phyloP scores from a whole-genome alignment of 768 basidiomycete genomes.

The Phlebiopsis gigantea region DNA sequence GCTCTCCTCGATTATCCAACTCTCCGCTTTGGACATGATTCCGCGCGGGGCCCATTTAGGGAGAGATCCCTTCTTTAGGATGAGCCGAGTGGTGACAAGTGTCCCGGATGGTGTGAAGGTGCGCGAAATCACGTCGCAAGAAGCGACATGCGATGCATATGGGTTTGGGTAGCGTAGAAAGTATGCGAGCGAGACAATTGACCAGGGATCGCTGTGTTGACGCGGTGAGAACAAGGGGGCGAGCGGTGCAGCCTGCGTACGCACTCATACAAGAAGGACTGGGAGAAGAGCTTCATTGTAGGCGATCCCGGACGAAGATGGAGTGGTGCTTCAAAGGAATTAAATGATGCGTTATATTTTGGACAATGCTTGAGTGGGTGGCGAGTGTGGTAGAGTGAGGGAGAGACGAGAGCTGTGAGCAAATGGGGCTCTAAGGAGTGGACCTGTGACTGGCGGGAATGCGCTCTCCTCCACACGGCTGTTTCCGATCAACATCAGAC shows the following conservation, averaged over 20 bases:
- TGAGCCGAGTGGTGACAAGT: slow-evolving; percentile 82
- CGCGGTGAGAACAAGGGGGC: background rate
- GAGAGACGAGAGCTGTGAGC: too few relatives aligned
- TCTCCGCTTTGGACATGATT: slow-evolving; percentile 79
- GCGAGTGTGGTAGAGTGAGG: background rate
- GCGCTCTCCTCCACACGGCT: slow-evolving; percentile 2
- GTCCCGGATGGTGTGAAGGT: slow-evolving; percentile 66
- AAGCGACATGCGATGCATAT: slow-evolving; percentile 87
- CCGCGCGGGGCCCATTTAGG: slow-evolving; percentile 89
- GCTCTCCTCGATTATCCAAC: slow-evolving; percentile 93
- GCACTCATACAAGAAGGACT: slow-evolving; percentile 54
- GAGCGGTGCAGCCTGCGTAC: slow-evolving; percentile 18
- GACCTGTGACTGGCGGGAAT: slow-evolving; percentile 2
- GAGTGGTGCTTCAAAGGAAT: background rate
- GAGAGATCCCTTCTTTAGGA: slow-evolving; percentile 87
- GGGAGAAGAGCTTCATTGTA: slow-evolving; percentile 49
- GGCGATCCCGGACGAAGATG: slow-evolving; percentile 32
- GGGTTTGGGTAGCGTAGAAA: slow-evolving; percentile 96
- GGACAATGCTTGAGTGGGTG: background rate
- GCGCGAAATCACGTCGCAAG: slow-evolving; percentile 93
- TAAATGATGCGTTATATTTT: too few relatives aligned
- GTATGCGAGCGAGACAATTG: slow-evolving; percentile 89
- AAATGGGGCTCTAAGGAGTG: background rate
- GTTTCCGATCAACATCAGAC: background rate
- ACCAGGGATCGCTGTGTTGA: slow-evolving; percentile 76